Percentiles rank a stretch among this genome's conserved stretches.
These are phyloP conservation scores for Pseudoperonospora humuli DNA, from an alignment of 352 stramenopile genomes.

Conservation along the genomic window DNA sequence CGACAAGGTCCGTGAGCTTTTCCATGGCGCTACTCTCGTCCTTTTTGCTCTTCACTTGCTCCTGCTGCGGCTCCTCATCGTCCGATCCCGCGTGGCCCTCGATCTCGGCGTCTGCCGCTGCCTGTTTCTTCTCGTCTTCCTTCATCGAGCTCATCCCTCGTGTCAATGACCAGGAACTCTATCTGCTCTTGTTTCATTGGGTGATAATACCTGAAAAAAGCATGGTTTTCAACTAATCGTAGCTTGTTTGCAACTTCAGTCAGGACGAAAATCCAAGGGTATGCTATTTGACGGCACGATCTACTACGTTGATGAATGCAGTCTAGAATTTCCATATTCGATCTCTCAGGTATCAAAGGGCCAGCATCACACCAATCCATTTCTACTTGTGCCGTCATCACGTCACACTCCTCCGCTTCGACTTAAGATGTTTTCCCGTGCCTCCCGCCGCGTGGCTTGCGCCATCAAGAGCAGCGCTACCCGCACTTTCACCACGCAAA, in stretches of 20 bases:
- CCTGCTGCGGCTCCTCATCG: conserved; percentile 46
- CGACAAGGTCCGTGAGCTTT: conserved; percentile 78
- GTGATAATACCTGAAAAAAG: conserved; percentile 1
- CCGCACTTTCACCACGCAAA: conserved; percentile 47
- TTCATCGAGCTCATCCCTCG: conserved; percentile 19
- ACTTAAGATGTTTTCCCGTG: conserved; percentile 57
- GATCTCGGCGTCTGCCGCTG: conserved; percentile 8
- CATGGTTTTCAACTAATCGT: conserved; percentile 2
- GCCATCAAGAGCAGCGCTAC: conserved; percentile 49
- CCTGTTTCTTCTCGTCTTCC: conserved; percentile 29
- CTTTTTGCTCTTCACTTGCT: conserved; percentile 69
- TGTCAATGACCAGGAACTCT: conserved; percentile 15
- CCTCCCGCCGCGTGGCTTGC: conserved; percentile 53
- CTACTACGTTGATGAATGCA: too few species aligned
- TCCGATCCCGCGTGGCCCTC: conserved; percentile 33
- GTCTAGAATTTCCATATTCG: too few species aligned
- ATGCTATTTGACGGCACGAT: too few species aligned
- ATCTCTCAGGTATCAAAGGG: too few species aligned
- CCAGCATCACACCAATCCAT: too few species aligned
- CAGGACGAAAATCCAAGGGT: background rate
- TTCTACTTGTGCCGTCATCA: too few species aligned
- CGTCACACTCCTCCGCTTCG: background rate
- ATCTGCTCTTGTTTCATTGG: conserved; percentile 14
- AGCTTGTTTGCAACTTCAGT: background rate
- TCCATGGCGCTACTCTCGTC: conserved; percentile 77